Percentiles rank a stretch among this genome's conserved stretches.
Evolutionary conservation across 2,329 filamentous ascomycete genomes (phyloP).

Genomic region (Cryphonectria naterciae): DNA sequence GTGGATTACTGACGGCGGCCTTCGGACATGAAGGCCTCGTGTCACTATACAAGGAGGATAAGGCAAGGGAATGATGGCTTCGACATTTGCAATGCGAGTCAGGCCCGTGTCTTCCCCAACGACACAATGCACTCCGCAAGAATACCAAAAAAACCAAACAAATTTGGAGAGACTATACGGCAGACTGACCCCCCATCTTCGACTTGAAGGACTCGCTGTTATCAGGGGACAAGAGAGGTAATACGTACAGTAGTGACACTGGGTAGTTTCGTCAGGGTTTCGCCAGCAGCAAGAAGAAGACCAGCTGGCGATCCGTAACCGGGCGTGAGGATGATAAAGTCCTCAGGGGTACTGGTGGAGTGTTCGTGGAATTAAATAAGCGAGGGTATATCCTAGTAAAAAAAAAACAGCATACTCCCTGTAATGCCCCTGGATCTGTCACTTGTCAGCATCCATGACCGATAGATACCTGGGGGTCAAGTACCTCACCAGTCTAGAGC

Average conservation of each 20-base stretch:
- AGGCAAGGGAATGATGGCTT: constrained; percentile 1
- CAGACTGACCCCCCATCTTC: neutral
- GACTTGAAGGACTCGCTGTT: neutral
- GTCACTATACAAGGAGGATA: neutral
- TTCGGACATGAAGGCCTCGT: constrained; percentile 6
- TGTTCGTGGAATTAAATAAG: constrained; percentile 10
- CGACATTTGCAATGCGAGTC: neutral
- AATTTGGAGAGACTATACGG: neutral
- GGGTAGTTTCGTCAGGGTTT: constrained; percentile 29
- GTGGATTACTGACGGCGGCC: neutral
- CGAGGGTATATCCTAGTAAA: neutral
- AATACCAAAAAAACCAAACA: neutral
- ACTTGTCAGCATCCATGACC: constrained; percentile 11
- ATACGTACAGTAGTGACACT: constrained; percentile 5
- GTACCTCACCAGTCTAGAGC: neutral
- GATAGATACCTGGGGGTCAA: neutral
- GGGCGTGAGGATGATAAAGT: constrained; percentile 20
- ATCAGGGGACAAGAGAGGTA: neutral
- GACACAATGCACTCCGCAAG: neutral
- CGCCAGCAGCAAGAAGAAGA: constrained; percentile 14
- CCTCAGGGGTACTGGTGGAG: constrained; percentile 9
- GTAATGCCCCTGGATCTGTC: neutral
- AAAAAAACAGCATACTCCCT: neutral
- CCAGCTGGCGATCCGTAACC: constrained; percentile 22
- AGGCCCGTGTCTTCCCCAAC: neutral